These are phyloP conservation scores for Penicillium sp. DNA, from an alignment of 2,329 filamentous ascomycete species.

Conservation along the genomic window DNA sequence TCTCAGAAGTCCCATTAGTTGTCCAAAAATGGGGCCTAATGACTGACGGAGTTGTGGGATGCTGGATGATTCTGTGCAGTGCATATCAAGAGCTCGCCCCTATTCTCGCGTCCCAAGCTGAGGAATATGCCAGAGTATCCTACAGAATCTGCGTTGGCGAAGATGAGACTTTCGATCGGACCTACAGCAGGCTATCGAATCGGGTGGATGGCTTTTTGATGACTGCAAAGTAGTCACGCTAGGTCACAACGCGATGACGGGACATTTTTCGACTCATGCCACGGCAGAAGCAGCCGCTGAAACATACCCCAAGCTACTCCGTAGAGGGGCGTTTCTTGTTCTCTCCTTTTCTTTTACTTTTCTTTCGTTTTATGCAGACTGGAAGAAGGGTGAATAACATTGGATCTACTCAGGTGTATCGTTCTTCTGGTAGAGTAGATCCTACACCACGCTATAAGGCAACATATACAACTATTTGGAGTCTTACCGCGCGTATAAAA, in stretches of 20 bases:
- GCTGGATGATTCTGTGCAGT: constrained; percentile 24
- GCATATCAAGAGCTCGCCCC: constrained; percentile 22
- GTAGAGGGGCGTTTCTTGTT: too few relatives aligned
- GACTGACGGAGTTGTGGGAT: constrained; percentile 20
- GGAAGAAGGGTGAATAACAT: too few relatives aligned
- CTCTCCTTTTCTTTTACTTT: too few relatives aligned
- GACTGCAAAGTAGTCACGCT: not conserved
- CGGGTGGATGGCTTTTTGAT: not conserved
- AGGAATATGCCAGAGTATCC: constrained; percentile 25
- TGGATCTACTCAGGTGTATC: too few relatives aligned
- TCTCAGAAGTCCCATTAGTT: constrained; percentile 3
- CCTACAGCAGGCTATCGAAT: constrained; percentile 10
- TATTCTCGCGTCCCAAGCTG: constrained; percentile 16
- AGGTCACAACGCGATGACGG: not conserved
- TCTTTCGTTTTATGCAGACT: too few relatives aligned
- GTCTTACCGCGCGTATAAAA: too few relatives aligned
- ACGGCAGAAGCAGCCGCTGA: not conserved
- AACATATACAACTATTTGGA: too few relatives aligned
- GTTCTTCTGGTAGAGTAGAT: too few relatives aligned
- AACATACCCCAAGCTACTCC: not conserved
- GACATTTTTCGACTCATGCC: not conserved
- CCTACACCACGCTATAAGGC: too few relatives aligned
- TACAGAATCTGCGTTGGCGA: constrained; percentile 33
- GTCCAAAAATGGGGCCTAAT: constrained; percentile 28
- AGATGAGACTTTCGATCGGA: constrained; percentile 28